These are phyloP conservation scores for Solanum pinnatisectum DNA, from an alignment of 257 asterid genomes.

Conservation along the genomic window DNA sequence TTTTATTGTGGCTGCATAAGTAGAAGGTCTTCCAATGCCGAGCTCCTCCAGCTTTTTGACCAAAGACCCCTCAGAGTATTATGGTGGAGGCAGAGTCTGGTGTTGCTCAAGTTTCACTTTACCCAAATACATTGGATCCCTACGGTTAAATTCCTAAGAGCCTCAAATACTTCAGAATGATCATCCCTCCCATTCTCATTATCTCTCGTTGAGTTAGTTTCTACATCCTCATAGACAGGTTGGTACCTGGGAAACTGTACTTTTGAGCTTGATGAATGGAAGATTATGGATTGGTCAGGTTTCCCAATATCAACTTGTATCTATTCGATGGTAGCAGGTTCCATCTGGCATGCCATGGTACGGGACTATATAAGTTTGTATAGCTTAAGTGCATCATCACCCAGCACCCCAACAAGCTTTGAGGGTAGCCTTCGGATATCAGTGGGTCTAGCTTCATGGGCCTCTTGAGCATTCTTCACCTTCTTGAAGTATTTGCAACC, in stretches of 20 bases:
- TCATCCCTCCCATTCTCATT: conserved; percentile 31
- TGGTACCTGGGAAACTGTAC: conserved; percentile 58
- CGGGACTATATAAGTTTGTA: conserved; percentile 82
- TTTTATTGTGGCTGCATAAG: conserved; percentile 79
- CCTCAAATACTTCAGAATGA: conserved; percentile 26
- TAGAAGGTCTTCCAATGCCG: conserved; percentile 98
- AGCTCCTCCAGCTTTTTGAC: conserved; percentile 89
- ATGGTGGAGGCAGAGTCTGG: conserved; percentile 67
- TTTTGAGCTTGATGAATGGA: conserved; percentile 61
- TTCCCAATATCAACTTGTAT: conserved; percentile 67
- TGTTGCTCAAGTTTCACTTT: conserved; percentile 54
- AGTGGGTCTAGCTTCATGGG: conserved; percentile 98
- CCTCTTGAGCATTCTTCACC: conserved; percentile 93
- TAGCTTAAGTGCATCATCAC: conserved; percentile 68
- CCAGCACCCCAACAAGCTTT: conserved; percentile 55
- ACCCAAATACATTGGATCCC: conserved; percentile 41
- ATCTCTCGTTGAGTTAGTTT: conserved; percentile 21
- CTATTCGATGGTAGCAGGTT: conserved; percentile 57
- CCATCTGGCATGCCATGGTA: conserved; percentile 87
- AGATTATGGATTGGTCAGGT: conserved; percentile 40
- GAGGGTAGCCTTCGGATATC: conserved; percentile 69
- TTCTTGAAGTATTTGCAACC: conserved; percentile 68
- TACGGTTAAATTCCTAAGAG: conserved; percentile 45
- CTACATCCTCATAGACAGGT: conserved; percentile 61
- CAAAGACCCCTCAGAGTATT: conserved; percentile 72